Percentiles rank a stretch among this genome's conserved stretches.
Evolutionary conservation across 192 early-diverging fungal species (phyloP).

Genomic region (Jimgerdemannia flammicorona): DNA sequence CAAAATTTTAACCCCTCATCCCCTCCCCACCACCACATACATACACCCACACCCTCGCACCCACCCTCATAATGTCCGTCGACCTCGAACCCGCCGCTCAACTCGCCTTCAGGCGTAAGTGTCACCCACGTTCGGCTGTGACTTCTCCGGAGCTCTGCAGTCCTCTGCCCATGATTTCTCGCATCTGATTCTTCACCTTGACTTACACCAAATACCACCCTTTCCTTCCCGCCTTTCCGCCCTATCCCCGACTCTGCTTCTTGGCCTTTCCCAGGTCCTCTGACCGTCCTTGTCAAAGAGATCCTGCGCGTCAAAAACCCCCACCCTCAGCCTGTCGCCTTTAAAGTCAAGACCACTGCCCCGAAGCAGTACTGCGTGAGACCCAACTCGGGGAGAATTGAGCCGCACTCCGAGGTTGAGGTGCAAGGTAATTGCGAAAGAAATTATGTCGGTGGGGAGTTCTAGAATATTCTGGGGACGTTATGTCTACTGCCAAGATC

Average conservation of each 20-base stretch:
- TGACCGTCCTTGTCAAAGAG: conserved; percentile 56
- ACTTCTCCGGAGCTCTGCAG: too few relatives aligned
- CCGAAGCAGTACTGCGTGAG: conserved; percentile 97
- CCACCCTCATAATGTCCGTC: conserved; percentile 44
- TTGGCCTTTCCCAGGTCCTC: conserved; percentile 47
- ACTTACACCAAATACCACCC: not conserved
- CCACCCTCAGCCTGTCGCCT: conserved; percentile 70
- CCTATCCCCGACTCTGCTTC: not conserved
- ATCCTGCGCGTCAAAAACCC: conserved; percentile 59
- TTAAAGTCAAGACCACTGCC: conserved; percentile 99
- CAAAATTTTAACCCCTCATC: too few relatives aligned
- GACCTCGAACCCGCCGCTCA: conserved; percentile 54
- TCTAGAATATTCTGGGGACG: too few relatives aligned
- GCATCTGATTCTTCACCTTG: too few relatives aligned
- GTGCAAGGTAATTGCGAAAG: conserved; percentile 61
- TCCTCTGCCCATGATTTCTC: too few relatives aligned
- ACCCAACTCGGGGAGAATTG: conserved; percentile 84
- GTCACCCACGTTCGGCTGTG: not conserved
- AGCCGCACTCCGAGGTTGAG: conserved; percentile 58
- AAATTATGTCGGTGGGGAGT: not conserved
- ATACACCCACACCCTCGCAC: too few relatives aligned
- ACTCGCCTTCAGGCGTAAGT: conserved; percentile 59
- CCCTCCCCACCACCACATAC: too few relatives aligned
- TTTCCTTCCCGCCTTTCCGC: not conserved
- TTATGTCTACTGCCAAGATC: too few relatives aligned